phyloP scores from a whole-genome alignment of 768 basidiomycete genomes.

The Boletus insuetus region DNA sequence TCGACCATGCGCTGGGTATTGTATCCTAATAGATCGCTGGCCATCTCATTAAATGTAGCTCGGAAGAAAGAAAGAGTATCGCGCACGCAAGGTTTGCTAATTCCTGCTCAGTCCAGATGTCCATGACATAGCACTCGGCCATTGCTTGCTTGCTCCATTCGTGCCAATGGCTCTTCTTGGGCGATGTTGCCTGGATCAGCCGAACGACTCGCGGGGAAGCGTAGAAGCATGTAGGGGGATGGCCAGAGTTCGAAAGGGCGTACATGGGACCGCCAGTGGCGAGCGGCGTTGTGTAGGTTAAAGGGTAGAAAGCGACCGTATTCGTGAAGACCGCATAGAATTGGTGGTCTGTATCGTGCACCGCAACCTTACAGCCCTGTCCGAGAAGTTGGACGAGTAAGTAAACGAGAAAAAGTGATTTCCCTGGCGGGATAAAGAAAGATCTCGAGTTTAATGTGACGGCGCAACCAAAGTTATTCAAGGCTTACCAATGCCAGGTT shows the following conservation, averaged over 20 bases:
- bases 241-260: not conserved
- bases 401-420: not conserved
- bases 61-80: not conserved
- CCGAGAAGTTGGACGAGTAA: not conserved
- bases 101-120: slow-evolving; percentile 3
- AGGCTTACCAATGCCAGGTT: not conserved
- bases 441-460: too few relatives aligned
- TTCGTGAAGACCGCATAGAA: not conserved
- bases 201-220: too few relatives aligned
- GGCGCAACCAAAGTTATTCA: not conserved
- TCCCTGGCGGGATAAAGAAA: not conserved
- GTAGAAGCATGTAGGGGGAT: too few relatives aligned
- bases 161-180: too few relatives aligned
- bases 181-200: too few relatives aligned
- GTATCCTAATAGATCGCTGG: not conserved
- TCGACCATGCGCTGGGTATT: not conserved
- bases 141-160: not conserved
- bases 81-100: not conserved
- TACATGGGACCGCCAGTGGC: not conserved
- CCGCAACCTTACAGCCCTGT: not conserved
- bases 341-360: not conserved
- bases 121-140: not conserved
- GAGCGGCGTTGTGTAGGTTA: fast-evolving
- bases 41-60: not conserved
- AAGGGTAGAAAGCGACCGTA: not conserved